Evolutionary conservation across 179 eudicot genomes (phyloP), one percentile per base, ranked within the genome.

Genomic region (Carnegiea gigantea): DNA sequence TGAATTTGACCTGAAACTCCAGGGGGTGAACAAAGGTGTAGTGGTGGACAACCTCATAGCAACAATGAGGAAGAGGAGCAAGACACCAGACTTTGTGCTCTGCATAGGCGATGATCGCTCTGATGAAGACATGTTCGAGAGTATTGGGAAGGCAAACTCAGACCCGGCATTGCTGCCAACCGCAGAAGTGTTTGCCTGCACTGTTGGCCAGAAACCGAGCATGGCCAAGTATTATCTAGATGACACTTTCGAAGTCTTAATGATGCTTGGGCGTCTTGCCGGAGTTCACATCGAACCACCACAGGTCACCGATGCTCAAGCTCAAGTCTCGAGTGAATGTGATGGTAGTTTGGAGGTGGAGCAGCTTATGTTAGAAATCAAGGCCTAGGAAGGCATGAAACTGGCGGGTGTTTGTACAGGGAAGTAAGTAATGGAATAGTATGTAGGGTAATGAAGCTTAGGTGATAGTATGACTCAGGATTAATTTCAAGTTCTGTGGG

Each of bases 171-270:
- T 87, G 78, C 94, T 90, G 15, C 86, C 88, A 36, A 87, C 82
- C 48, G 98, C 85, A 92, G 36, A 33, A 33, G 36, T 33, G 36
- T 33, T 33, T 33, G 36, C 36, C 36, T 33, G 36, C 36, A 33
- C 97, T 0, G 98, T 92, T 2, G 98, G 95, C 33, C 97, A 90
- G 82, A 94, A 94, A 86, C 97, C 98, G n/a, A 94, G 97, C 74
- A 90, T 85, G 93, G 98, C 98, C 24, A 93, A 89, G 72, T 92
- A 92, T 79, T 92, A 89, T 77, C 92, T 94, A 6, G 97, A 91
- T 2, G 98, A 94, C 48, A 89, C 95, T 24, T 59, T 76, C 9
- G 97, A 91, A 38, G 97, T 94, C 28, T 84, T 94, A 68, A 88
- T 81, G 21, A 83, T 92, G 91, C 89, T 94, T 6, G 85, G 88